phyloP scores from a whole-genome alignment of 345 rosid genomes.

The Salix udensis region DNA sequence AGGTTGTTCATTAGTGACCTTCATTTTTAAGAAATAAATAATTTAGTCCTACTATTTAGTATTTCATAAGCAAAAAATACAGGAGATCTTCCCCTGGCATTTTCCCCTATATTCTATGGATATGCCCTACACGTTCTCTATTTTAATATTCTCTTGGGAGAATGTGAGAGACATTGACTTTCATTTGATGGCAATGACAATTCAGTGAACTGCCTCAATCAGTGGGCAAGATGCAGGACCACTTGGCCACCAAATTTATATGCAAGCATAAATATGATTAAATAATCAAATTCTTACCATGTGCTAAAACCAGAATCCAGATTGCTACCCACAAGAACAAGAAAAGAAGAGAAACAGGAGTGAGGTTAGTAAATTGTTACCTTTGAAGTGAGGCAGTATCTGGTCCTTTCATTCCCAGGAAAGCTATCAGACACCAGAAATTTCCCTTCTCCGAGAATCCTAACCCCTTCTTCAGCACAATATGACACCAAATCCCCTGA shows the following conservation, averaged over 20 bases:
- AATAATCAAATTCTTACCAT: background rate
- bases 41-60: background rate
- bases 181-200: background rate
- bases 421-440: constrained; percentile 90
- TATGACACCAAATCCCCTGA: constrained; percentile 95
- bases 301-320: background rate
- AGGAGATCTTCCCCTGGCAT: background rate
- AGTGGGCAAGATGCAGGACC: background rate
- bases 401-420: constrained; percentile 96
- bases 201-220: background rate
- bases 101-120: background rate
- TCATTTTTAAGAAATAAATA: background rate
- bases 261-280: no score
- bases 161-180: background rate
- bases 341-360: background rate
- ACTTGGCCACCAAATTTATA: background rate
- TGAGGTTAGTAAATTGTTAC: constrained; percentile 19
- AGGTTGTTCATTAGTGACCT: no score
- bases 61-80: background rate
- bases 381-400: constrained; percentile 96
- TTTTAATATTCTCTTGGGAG: background rate
- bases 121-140: background rate
- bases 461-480: constrained; percentile 93
- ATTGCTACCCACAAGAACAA: background rate
- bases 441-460: constrained; percentile 91